Conservation (phyloP, 2,329 filamentous ascomycete species). For the Aspergillus sp. region DNA sequence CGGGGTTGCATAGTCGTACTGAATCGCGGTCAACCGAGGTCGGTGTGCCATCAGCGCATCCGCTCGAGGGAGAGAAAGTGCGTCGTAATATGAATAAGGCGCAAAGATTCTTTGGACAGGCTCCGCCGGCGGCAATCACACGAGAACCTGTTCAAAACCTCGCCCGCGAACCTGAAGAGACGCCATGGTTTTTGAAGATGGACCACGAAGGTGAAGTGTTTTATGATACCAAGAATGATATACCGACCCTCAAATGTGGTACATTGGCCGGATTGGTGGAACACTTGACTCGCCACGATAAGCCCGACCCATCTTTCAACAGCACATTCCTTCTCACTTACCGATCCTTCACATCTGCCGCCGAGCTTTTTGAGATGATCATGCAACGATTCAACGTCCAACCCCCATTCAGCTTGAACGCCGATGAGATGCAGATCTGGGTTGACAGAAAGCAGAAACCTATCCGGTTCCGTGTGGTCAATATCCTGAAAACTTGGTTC, state of each 20-base stretch:
- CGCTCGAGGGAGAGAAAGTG: conserved; percentile 40
- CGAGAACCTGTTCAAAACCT: conserved; percentile 42
- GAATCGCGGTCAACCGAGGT: conserved; percentile 47
- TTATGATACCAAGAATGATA: conserved; percentile 79
- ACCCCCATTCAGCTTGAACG: conserved; percentile 76
- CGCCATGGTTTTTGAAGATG: conserved; percentile 78
- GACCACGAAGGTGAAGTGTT: conserved; percentile 87
- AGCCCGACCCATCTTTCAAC: conserved; percentile 92
- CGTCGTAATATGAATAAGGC: conserved; percentile 49
- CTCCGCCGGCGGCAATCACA: conserved; percentile 41
- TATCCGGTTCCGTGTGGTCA: conserved; percentile 93
- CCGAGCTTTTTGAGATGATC: conserved; percentile 88
- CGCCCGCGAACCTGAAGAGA: conserved; percentile 66
- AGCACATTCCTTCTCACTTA: conserved; percentile 98
- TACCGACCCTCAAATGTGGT: conserved; percentile 79
- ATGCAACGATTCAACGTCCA: conserved; percentile 91
- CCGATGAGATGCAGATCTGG: conserved; percentile 80
- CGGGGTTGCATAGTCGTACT: conserved; percentile 27
- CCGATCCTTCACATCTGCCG: conserved; percentile 85
- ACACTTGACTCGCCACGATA: conserved; percentile 93
- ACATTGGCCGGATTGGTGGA: conserved; percentile 87
- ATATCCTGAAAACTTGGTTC: conserved; percentile 97
- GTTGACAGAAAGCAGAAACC: conserved; percentile 92
- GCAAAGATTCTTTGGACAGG: conserved; percentile 49
- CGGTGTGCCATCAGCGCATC: conserved; percentile 43